A percentile compares a stretch with the other conserved stretches of the same genome.
Conservation (phyloP, 176 grass and related monocot genomes). For the Alopecurus myosuroides region DNA sequence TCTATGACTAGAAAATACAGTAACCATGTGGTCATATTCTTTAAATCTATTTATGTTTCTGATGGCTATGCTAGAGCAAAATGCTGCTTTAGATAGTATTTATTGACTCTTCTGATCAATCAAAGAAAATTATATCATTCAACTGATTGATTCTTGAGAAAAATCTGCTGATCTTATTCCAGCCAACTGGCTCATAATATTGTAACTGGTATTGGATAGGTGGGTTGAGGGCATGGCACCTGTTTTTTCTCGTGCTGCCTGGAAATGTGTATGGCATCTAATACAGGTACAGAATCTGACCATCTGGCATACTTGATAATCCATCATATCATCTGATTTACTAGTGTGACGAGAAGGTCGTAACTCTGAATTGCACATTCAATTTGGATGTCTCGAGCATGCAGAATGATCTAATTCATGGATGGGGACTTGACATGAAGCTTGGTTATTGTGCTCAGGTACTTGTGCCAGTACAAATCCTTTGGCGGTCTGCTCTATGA, state of each 20-base stretch:
- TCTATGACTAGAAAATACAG: not conserved
- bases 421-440: constrained; percentile 99
- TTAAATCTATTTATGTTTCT: not conserved
- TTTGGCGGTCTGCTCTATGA: not conserved
- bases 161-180: not conserved
- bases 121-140: not conserved
- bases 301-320: not conserved
- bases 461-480: not conserved
- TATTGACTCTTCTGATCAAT: not conserved
- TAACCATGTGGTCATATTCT: not conserved
- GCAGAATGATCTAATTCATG: constrained; percentile 97
- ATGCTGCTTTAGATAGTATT: not conserved
- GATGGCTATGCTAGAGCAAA: not conserved
- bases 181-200: not conserved
- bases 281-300: constrained; percentile 64
- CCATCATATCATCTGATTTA: not conserved
- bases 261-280: constrained; percentile 96
- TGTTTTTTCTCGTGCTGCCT: constrained; percentile 94
- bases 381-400: not conserved
- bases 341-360: not conserved
- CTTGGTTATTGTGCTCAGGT: constrained; percentile 98
- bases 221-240: constrained; percentile 99
- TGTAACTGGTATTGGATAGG: constrained; percentile 35
- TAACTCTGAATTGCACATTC: not conserved
- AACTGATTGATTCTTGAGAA: not conserved